phyloP scores from a whole-genome alignment of 177 flowering plant species.

The Vitis hybrid region DNA sequence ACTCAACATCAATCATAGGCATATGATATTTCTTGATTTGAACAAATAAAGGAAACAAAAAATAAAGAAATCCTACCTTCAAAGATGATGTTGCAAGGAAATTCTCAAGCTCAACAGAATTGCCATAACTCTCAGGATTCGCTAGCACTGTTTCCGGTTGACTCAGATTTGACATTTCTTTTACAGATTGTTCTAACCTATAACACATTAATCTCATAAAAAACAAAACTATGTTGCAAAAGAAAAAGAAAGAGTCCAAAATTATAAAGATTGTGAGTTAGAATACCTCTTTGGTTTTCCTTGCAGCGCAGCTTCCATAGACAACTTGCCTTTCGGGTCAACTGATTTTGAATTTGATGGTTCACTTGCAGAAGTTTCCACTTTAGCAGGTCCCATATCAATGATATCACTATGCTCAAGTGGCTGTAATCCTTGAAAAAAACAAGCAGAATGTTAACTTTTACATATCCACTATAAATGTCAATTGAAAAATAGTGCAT shows the following conservation, averaged over 20 bases:
- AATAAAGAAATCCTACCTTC: constrained; percentile 36
- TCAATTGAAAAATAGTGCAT: constrained; percentile 12
- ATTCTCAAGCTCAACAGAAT: constrained; percentile 32
- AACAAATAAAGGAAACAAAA: neutral
- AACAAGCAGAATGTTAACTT: constrained; percentile 19
- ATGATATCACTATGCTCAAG: constrained; percentile 20
- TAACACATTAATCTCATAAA: constrained; percentile 13
- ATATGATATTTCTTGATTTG: neutral
- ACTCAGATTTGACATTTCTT: constrained; percentile 25
- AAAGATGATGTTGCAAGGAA: constrained; percentile 30
- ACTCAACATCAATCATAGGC: neutral
- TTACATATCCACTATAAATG: neutral
- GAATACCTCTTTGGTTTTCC: constrained; percentile 73
- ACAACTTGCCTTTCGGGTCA: constrained; percentile 13
- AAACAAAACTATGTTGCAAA: neutral
- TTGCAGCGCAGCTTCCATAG: constrained; percentile 40
- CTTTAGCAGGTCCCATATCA: constrained; percentile 8
- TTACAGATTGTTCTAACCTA: constrained; percentile 55
- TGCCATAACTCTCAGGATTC: constrained; percentile 27
- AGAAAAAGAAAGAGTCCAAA: neutral
- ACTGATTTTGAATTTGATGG: constrained; percentile 15
- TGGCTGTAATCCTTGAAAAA: constrained; percentile 61
- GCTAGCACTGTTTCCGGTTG: constrained; percentile 14
- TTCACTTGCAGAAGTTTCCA: constrained; percentile 19
- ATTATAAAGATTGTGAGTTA: constrained; percentile 1